A percentile compares a stretch with the other conserved stretches of the same genome.
phyloP scores from a whole-genome alignment of 1,139 yeast species.

The Blastobotrys indianensis region DNA sequence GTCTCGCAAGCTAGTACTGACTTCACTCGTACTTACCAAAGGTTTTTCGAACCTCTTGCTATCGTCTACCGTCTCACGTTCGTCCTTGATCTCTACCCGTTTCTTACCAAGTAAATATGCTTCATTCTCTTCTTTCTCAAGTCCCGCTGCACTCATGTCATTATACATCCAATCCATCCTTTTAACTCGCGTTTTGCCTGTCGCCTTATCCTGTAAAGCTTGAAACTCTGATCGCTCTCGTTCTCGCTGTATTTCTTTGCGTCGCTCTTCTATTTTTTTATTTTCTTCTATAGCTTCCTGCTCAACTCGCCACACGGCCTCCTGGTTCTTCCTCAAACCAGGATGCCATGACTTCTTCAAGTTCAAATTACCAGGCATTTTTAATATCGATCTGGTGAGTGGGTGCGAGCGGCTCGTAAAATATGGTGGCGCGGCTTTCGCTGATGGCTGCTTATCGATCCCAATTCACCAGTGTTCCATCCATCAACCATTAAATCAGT shows the following conservation, averaged over 20 bases:
- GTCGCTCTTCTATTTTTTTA: slow-evolving; percentile 57
- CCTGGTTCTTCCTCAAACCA: slow-evolving; percentile 75
- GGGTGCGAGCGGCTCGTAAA: not conserved
- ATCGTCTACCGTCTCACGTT: slow-evolving; percentile 2
- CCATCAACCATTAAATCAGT: too few relatives aligned
- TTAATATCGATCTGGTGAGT: not conserved
- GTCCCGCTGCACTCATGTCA: slow-evolving; percentile 15
- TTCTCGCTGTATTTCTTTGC: slow-evolving; percentile 59
- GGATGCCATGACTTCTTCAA: slow-evolving; percentile 96
- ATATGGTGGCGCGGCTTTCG: not conserved
- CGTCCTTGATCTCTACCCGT: slow-evolving; percentile 36
- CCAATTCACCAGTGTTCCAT: too few relatives aligned
- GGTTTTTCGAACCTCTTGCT: slow-evolving; percentile 14
- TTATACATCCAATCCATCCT: slow-evolving; percentile 80
- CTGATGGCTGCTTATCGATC: too few relatives aligned
- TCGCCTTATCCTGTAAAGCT: slow-evolving; percentile 44
- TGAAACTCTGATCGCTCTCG: slow-evolving; percentile 56
- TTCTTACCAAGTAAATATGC: slow-evolving; percentile 48
- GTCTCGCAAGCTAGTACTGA: slow-evolving; percentile 13
- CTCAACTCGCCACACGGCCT: slow-evolving; percentile 79
- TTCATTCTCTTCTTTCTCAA: slow-evolving; percentile 34
- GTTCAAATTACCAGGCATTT: slow-evolving; percentile 60
- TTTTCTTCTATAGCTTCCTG: slow-evolving; percentile 71
- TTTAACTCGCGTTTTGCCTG: slow-evolving; percentile 45
- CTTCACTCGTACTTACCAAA: slow-evolving; percentile 8